Percentiles rank a stretch among this genome's conserved stretches.
Conservation (phyloP, 495 filamentous ascomycete species). For the Elaphomyces granulatus region DNA sequence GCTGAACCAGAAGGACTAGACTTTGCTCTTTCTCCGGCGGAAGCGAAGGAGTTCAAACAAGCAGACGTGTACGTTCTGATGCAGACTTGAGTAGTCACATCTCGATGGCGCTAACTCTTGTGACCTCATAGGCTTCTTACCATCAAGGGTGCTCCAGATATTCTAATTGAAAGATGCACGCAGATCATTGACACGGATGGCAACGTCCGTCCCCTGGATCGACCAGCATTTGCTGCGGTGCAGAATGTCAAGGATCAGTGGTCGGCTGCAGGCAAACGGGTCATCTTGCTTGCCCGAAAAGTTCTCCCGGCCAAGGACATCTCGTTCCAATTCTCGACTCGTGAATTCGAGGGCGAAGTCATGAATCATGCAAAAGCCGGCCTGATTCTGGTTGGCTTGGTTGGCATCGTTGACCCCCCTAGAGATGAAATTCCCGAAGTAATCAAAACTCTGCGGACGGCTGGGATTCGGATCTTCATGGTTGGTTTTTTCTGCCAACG, state of each 20-base stretch:
- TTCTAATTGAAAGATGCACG: constrained; percentile 41
- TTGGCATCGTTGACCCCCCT: constrained; percentile 54
- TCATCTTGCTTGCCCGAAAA: constrained; percentile 51
- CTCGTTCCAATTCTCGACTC: constrained; percentile 18
- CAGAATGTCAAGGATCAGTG: constrained; percentile 43
- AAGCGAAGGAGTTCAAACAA: constrained; percentile 1
- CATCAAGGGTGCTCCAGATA: constrained; percentile 53
- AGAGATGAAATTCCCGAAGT: constrained; percentile 50
- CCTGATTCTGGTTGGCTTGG: constrained; percentile 39
- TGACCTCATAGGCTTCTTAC: constrained; percentile 35
- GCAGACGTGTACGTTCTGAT: too few relatives aligned
- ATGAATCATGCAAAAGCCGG: constrained; percentile 30
- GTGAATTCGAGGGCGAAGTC: constrained; percentile 39
- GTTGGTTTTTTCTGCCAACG: constrained; percentile 4
- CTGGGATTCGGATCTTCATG: constrained; percentile 54
- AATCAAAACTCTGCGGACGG: constrained; percentile 39
- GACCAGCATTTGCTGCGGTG: constrained; percentile 22
- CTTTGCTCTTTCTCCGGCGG: constrained; percentile 3
- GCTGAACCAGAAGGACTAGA: constrained; percentile 1
- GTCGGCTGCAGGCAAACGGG: constrained; percentile 49
- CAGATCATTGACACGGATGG: constrained; percentile 35
- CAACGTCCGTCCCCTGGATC: constrained; percentile 26
- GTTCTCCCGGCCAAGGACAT: constrained; percentile 29
- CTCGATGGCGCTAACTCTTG: too few relatives aligned
- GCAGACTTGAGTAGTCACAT: too few relatives aligned